Percentiles rank a stretch among this genome's conserved stretches.
Conservation (phyloP, 1,284 basidiomycete species). For the Salmacisia buchloeana region DNA sequence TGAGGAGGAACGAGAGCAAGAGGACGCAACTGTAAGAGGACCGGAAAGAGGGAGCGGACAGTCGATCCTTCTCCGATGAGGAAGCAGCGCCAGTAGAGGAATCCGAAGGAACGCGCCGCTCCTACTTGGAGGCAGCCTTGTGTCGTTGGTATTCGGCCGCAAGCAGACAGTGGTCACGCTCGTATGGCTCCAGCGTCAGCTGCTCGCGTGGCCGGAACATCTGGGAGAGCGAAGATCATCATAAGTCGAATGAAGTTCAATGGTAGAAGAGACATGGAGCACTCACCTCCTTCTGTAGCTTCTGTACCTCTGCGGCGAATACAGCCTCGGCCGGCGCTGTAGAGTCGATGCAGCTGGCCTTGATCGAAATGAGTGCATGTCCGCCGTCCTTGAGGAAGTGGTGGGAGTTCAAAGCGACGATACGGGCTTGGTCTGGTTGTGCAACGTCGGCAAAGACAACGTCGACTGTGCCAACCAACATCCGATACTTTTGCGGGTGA, state of each 20-base stretch:
- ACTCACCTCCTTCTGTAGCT: slow-evolving; percentile 62
- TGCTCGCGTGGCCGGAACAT: slow-evolving; percentile 90
- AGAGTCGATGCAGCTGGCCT: slow-evolving; percentile 98
- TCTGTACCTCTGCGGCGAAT: slow-evolving; percentile 83
- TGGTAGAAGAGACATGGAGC: neutral
- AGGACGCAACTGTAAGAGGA: too few relatives aligned
- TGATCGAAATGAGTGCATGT: slow-evolving; percentile 93
- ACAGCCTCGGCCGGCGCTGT: slow-evolving; percentile 83
- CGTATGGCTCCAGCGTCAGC: slow-evolving; percentile 61
- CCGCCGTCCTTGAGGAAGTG: slow-evolving; percentile 94
- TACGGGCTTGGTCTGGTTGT: slow-evolving; percentile 87
- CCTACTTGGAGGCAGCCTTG: slow-evolving; percentile 8
- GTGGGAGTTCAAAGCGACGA: slow-evolving; percentile 81
- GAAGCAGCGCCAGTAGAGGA: neutral
- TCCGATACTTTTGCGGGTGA: slow-evolving; percentile 58
- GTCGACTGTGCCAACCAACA: slow-evolving; percentile 47
- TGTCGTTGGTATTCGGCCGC: slow-evolving; percentile 47
- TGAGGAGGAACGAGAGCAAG: too few relatives aligned
- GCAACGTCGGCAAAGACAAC: slow-evolving; percentile 85
- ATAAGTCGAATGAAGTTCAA: slow-evolving; percentile 20
- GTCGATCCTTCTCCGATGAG: neutral
- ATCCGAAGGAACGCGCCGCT: neutral
- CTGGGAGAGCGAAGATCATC: neutral
- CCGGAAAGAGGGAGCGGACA: neutral
- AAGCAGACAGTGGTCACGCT: slow-evolving; percentile 49